Evolutionary conservation across 352 stramenopile species (phyloP), one percentile per base, ranked within the genome.

Genomic region (Globisporangium nagaii): DNA sequence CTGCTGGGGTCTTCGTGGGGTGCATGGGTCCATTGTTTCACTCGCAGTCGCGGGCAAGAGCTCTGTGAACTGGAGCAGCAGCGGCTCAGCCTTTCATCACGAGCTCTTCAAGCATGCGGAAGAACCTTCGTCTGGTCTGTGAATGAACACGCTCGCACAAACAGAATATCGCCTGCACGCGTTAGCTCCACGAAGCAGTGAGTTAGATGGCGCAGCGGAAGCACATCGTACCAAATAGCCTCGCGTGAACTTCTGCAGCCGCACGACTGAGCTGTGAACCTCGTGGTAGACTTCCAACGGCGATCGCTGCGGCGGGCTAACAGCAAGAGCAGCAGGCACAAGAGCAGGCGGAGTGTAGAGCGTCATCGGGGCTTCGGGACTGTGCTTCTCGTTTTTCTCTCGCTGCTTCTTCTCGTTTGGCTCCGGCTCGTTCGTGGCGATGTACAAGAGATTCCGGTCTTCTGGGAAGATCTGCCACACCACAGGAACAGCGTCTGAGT

Each of bases 81-180:
- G 9, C 37, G 39, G 40, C 11, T 48, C 36, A 64, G 19, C 27
- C 48, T 19, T 60, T 63, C 30, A 47, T 56, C 19, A 75, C 61
- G 6, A 79, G 50, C 25, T 75, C 66, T 32, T 75, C 64, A 0
- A 79, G 55, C 63, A 79, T 67, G 10, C 46, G 56, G 31, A 60
- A 75, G 50, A 83, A 83, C 25, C 65, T 42, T 25, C 63, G 46
- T 34, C 73, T 58, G 1, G 66, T 66, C 73, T 83, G 39, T 44
- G 46, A 30, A 52, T n/a, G n/a, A n/a, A n/a, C n/a, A n/a, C n/a
- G n/a, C n/a, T n/a, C n/a, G 6, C 12, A 58, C 41, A 56, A 36
- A 20, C 50, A n/a, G 36, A n/a, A n/a, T n/a, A n/a, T n/a, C n/a
- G n/a, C n/a, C n/a, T n/a, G n/a, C n/a, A n/a, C n/a, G n/a, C n/a